phyloP scores from a whole-genome alignment of 305 asterid species.

The Fraxinus sp. region DNA sequence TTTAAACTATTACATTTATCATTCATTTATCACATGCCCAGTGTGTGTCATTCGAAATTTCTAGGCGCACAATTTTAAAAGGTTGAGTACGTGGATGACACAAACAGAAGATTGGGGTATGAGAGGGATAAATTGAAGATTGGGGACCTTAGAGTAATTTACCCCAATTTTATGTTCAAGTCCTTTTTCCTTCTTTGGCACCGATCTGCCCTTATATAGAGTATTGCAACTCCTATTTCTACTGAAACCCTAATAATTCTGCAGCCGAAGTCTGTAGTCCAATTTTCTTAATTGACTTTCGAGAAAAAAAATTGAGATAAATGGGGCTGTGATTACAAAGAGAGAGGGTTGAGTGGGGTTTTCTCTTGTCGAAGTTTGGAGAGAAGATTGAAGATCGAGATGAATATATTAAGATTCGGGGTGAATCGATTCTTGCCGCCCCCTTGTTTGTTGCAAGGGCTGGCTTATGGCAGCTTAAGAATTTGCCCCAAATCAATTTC shows the following conservation, averaged over 20 bases:
- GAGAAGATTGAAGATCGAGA: not conserved
- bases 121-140: too few relatives aligned
- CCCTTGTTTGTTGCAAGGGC: constrained; percentile 21
- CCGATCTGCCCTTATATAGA: not conserved
- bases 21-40: not conserved
- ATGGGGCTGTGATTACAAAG: constrained; percentile 38
- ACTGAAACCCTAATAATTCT: not conserved
- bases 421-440: constrained; percentile 10
- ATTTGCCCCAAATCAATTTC: constrained; percentile 12
- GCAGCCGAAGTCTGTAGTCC: not conserved
- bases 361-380: not conserved
- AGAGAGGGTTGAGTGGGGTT: constrained; percentile 38
- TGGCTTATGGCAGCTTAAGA: constrained; percentile 17
- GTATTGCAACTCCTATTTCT: not conserved
- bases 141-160: not conserved
- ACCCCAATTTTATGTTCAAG: not conserved
- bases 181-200: not conserved
- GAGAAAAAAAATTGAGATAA: not conserved
- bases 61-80: not conserved
- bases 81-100: not conserved
- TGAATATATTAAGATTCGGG: not conserved
- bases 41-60: not conserved
- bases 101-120: not conserved
- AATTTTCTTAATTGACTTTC: not conserved
- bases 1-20: not conserved